Evolutionary conservation across 768 basidiomycete species (phyloP), one percentile per base, ranked within the genome.

Genomic region (Hypholoma fasciculare): DNA sequence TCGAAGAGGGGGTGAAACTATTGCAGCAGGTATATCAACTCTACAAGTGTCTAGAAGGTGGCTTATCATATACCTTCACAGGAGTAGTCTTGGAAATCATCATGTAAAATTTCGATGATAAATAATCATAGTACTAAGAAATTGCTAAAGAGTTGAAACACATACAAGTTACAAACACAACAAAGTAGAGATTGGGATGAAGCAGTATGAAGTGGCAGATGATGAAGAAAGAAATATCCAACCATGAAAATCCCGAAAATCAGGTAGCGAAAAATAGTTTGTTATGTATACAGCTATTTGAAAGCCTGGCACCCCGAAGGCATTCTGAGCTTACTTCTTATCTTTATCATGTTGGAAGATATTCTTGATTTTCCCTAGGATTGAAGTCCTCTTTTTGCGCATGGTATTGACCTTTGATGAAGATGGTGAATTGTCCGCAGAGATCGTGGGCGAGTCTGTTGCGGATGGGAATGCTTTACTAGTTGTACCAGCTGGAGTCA

Each of bases 1-100:
- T 57, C 78, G 97, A 44, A 77, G 96, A 54, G 87, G 86, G 30
- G 97, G 97, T 0, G 96, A 98, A 75, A 98, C 97, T 0, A 90
- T 99, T 59, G 94, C 88, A 39, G 96, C 96, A 46, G 96, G 95
- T 88, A 63, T 52, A 37, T 17, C 7, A 23, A 3, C 17, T 23
- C 37, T 39, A 12, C 8, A 39, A 36, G 13, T 5, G 7, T 30
- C 19, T 36, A 14, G 16, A 42, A 8, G 43, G 26, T 43, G 19
- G 26, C 4, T 46, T 30, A 17, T 7, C 5, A 16, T 26, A 34
- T 27, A n/a, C 37, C 23, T 23, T 23, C 12, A 14, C 52, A 69
- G 69, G 69, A 12, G 63, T 69, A 23, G 60, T 69, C 20, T 58
- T 65, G 37, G 63, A 64, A 52, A 66, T 69, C 53, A 57, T 54